These are phyloP conservation scores for Monosporascus sp. DNA, from an alignment of 2,329 filamentous ascomycete species.

Conservation along the genomic window DNA sequence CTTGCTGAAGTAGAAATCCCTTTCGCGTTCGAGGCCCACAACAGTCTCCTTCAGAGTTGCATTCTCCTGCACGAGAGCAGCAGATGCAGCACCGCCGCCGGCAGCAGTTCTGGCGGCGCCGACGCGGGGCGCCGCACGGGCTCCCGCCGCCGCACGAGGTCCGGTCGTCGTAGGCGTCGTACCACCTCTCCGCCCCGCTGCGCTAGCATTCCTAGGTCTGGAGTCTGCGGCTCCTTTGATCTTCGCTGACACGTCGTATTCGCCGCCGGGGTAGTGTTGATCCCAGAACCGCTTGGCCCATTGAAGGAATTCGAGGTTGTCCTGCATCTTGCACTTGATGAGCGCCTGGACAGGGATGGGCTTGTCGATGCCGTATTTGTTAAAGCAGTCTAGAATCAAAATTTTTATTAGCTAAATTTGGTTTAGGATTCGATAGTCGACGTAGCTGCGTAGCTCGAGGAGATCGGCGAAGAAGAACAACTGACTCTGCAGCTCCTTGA, in stretches of 20 bases:
- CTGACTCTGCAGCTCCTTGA: slow-evolving; percentile 94
- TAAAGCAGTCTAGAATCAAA: slow-evolving; percentile 44
- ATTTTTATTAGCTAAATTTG: not conserved
- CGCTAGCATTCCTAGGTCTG: slow-evolving; percentile 40
- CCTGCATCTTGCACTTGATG: slow-evolving; percentile 99
- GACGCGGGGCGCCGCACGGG: slow-evolving; percentile 25
- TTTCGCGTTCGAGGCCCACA: slow-evolving; percentile 87
- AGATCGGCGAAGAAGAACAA: slow-evolving; percentile 13
- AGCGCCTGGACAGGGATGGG: slow-evolving; percentile 83
- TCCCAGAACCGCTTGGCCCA: slow-evolving; percentile 98
- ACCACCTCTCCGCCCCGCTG: slow-evolving; percentile 48
- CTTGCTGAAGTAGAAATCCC: slow-evolving; percentile 99
- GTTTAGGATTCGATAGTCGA: slow-evolving; percentile 1
- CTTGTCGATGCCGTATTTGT: slow-evolving; percentile 82
- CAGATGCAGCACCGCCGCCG: slow-evolving; percentile 51
- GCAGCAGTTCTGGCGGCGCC: slow-evolving; percentile 30
- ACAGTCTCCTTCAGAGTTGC: slow-evolving; percentile 90
- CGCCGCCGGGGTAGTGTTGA: slow-evolving; percentile 92
- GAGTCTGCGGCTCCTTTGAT: slow-evolving; percentile 71
- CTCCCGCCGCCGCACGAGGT: slow-evolving; percentile 17
- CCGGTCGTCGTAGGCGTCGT: slow-evolving; percentile 55
- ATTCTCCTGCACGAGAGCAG: slow-evolving; percentile 80
- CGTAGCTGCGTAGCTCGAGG: not conserved
- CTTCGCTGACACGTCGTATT: slow-evolving; percentile 85
- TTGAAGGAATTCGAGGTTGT: slow-evolving; percentile 98